Base-by-base conservation (phyloP, 345 rosid species). In the Eucalyptus sp. region DNA sequence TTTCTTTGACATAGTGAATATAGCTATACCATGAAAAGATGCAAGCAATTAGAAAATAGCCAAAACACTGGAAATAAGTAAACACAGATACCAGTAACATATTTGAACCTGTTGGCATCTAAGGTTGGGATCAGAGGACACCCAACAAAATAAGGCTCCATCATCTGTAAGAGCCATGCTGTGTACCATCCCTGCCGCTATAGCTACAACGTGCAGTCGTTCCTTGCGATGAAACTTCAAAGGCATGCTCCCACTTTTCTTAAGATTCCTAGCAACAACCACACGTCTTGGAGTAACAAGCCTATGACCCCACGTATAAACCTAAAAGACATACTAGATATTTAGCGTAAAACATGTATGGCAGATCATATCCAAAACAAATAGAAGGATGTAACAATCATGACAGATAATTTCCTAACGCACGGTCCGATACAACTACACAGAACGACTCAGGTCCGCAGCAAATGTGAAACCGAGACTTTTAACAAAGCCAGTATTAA, bases 221-320 rank as follows among this genome's bases (percentile, higher is more conserved):
- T 92, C 93, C 92, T 90, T 92, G 58, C 99, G 91, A 93, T 97
- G 98, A 90, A 96, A 96, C 91, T 98, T 97, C 93, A 95, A 88
- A 49, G 95, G 92, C 20, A 91, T 88, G 89, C 87, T 92, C 87
- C 97, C 99, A 89, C 93, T 93, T 92, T 95, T 97, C 93, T 94
- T 95, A 86, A 96, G 90, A 90, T 94, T 96, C 91, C 99, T 95
- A 88, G 95, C 91, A 90, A 96, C 89, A 51, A 91, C 37, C 89
- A 96, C 97, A 87, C 98, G 98, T 92, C 93, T 94, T 71, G 99
- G 99, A 41, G 99, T 95, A 91, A 98, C 99, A 88, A 96, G 93
- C 88, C 98, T 95, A 94, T 98, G 99, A 90, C 99, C 99, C 99
- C 99, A 98, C 50, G 99, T 96, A 89, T 91, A 94, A 43, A 95